Evolutionary conservation across 2,329 filamentous ascomycete genomes (phyloP), one percentile per base, ranked within the genome.

Genomic region (Fusarium nisikadoi): DNA sequence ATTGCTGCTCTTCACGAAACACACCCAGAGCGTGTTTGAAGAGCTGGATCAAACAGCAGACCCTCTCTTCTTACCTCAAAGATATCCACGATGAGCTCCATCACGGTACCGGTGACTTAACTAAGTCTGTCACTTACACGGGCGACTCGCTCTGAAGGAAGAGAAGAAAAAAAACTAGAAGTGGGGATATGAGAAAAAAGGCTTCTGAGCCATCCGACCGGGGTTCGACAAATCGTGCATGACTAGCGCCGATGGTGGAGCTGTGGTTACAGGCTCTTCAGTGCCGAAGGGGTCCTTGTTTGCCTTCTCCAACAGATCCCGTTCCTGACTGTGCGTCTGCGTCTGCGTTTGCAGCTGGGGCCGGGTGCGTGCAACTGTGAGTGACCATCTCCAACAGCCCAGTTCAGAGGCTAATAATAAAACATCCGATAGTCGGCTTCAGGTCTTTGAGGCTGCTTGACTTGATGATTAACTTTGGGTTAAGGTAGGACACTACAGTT

Each of bases 151-250:
- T 35, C 47, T 50, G 55, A 61, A 65, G 52, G 27, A 29, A 29
- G 27, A 29, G 27, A 29, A 29, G 27, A 57, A 46, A 41, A 67
- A 64, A 70, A 64, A 45, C 49, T 25, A 43, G 33, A 49, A 50
- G 68, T 72, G 69, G 63, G 61, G 68, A 25, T 57, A 14, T 35
- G 14, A 57, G 49, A 42, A 62, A 70, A 59, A 64, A 29, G 46
- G 52, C 36, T 66, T 54, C 49, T 41, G 57, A 70, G 43, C 62
- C 66, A 67, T 65, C 38, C 27, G 70, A 75, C 75, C 55, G 50
- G 75, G 75, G 65, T 77, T 76, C 72, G 75, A 77, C 75, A 77
- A 74, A 77, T 77, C 73, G 75, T 77, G 75, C 75, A 77, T 77
- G 61, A 72, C 59, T 77, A 77, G 75, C 71, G 70, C 31, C 52